Percentiles rank a stretch among this genome's conserved stretches.
These are phyloP conservation scores for Tillandsia leiboldiana DNA, from an alignment of 176 grass and related monocot genomes.

Conservation along the genomic window DNA sequence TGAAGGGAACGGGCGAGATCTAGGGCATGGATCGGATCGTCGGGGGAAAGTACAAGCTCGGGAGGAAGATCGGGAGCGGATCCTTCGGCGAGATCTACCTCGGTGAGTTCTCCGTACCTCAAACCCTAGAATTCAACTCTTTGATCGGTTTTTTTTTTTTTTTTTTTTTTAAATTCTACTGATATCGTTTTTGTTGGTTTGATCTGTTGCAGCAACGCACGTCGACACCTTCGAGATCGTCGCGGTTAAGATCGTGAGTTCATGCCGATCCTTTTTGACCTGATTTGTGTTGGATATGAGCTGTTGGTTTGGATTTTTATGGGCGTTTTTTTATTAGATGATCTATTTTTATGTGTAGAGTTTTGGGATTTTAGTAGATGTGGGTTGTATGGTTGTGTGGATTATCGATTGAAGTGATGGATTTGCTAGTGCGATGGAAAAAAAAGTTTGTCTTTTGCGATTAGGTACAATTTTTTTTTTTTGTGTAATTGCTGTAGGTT, in stretches of 20 bases:
- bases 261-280: background rate
- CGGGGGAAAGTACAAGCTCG: slow-evolving; percentile 56
- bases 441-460: too few relatives aligned
- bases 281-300: background rate
- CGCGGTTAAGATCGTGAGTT: slow-evolving; percentile 91
- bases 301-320: slow-evolving; percentile 12
- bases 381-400: background rate
- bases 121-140: background rate
- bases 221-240: slow-evolving; percentile 93
- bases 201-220: slow-evolving; percentile 56
- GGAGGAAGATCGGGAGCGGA: slow-evolving; percentile 69
- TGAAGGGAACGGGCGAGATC: background rate
- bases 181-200: slow-evolving; percentile 16
- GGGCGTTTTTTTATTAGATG: slow-evolving; percentile 8
- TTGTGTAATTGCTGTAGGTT: too few relatives aligned
- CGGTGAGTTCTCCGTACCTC: slow-evolving; percentile 22
- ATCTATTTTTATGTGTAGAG: background rate
- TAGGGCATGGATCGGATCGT: slow-evolving; percentile 54
- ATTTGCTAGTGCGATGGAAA: slow-evolving; percentile 4
- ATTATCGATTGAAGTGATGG: slow-evolving; percentile 2
- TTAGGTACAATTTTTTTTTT: too few relatives aligned
- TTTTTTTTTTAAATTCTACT: background rate
- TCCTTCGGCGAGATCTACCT: slow-evolving; percentile 73
- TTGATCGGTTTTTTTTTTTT: background rate
- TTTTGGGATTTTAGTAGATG: background rate